These are phyloP conservation scores for Zopfia rhizophila DNA, from an alignment of 2,329 filamentous ascomycete species.

Conservation along the genomic window DNA sequence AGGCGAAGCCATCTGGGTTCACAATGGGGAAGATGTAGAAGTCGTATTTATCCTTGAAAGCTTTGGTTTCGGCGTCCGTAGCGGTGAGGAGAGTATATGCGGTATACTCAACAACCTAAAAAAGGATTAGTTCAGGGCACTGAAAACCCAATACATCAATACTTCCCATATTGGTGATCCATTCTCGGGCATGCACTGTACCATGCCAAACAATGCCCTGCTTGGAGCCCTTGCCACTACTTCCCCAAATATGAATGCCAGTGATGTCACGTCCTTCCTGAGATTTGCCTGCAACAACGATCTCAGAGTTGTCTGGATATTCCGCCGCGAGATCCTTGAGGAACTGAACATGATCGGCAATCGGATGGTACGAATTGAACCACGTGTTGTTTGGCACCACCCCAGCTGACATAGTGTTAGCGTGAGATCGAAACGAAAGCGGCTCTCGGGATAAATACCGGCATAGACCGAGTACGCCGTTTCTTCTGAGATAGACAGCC, in stretches of 20 bases:
- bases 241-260: constrained; percentile 53
- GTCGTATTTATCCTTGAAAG: constrained; percentile 70
- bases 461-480: constrained; percentile 42
- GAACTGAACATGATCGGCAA: constrained; percentile 49
- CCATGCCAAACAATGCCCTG: constrained; percentile 51
- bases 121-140: constrained; percentile 14
- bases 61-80: constrained; percentile 39
- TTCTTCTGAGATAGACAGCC: constrained; percentile 47
- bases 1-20: constrained; percentile 53
- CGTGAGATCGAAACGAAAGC: constrained; percentile 13
- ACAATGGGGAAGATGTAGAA: constrained; percentile 66
- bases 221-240: constrained; percentile 45
- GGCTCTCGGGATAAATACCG: constrained; percentile 31
- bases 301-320: constrained; percentile 47
- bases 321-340: constrained; percentile 46
- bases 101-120: constrained; percentile 46
- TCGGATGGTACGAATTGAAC: constrained; percentile 50
- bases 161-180: constrained; percentile 32
- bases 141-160: constrained; percentile 23
- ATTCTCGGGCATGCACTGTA: constrained; percentile 52
- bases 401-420: constrained; percentile 38
- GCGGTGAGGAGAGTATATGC: constrained; percentile 48
- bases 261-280: constrained; percentile 49
- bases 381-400: constrained; percentile 35
- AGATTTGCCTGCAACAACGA: constrained; percentile 48